These are phyloP conservation scores for Roridomyces roridus DNA, from an alignment of 768 basidiomycete genomes.

Conservation along the genomic window DNA sequence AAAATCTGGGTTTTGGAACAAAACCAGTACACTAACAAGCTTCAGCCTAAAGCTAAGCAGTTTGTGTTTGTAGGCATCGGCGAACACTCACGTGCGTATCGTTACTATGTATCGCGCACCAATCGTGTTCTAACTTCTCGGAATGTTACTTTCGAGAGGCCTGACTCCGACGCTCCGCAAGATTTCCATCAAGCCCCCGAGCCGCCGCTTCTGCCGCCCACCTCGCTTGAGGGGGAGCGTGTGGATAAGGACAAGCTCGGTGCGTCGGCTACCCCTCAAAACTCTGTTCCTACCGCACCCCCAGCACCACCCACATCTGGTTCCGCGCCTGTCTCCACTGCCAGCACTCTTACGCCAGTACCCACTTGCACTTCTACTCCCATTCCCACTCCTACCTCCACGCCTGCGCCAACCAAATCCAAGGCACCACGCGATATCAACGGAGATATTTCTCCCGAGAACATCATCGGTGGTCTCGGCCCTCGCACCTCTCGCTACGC, in stretches of 20 bases:
- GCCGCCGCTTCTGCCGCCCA: slow-evolving; percentile 1
- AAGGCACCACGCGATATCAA: slow-evolving; percentile 11
- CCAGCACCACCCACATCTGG: neutral
- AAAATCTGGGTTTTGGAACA: slow-evolving; percentile 25
- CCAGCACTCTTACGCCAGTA: neutral
- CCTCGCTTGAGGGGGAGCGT: slow-evolving; percentile 12
- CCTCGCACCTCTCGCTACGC: neutral
- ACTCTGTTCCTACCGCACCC: neutral
- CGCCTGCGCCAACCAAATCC: neutral
- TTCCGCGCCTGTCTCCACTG: neutral
- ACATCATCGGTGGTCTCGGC: slow-evolving; percentile 7
- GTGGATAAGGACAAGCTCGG: neutral
- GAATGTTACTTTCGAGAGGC: slow-evolving; percentile 10
- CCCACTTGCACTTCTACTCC: neutral
- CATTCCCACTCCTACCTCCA: neutral
- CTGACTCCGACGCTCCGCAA: neutral
- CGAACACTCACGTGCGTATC: neutral
- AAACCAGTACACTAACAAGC: slow-evolving; percentile 8
- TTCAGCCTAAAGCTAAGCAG: slow-evolving; percentile 5
- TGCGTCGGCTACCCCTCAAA: neutral
- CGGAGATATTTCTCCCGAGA: slow-evolving; percentile 2
- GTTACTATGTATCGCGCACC: neutral
- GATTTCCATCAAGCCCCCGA: slow-evolving; percentile 3
- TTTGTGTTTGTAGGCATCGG: slow-evolving; percentile 2
- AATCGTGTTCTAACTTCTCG: neutral